Base-by-base conservation (phyloP, 1,284 basidiomycete genomes). In the Tranzscheliella williamsii region DNA sequence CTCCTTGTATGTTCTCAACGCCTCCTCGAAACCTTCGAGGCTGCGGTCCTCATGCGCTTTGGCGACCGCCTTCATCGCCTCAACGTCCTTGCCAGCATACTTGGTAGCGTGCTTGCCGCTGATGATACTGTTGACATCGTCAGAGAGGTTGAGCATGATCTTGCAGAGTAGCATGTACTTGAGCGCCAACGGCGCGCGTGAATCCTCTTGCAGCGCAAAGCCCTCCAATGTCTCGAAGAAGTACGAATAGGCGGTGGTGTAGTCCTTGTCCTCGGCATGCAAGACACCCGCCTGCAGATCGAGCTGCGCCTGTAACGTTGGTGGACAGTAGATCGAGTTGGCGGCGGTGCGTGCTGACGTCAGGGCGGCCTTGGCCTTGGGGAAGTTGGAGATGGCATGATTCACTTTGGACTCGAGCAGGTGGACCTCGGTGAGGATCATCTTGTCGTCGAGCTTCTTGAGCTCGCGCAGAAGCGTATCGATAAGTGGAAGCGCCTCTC, bases 141-240 rank as follows among this genome's bases (percentile, higher is more conserved):
- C 92, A 0, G 92, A 87, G 70, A 93, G 78, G 72, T 92, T 92
- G 70, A 97, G 83, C 94, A 98, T 98, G 75, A 97, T 88, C 79
- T 97, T 97, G 80, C 94, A 97, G 37, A 97, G 80, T 12, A 97
- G 82, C 92, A 97, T 95, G 80, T 97, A 97, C 80, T 97, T 97
- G 63, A 98, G 82, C 9, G 91, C 91, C 4, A 84, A 84, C n/a
- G 94, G 81, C 1, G 92, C 85, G 68, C 66, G 80, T 20, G 78
- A 64, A 51, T 83, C 81, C 38, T 83, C 82, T 23, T 81, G 78
- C 27, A 80, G 75, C 2, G 88, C 86, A 57, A 90, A 87, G 2
- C 90, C 91, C 70, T 98, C 94, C 64, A 97, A 94, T 2, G 91
- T 88, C 79, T 98, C 94, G 69, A 91, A 93, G 80, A 97, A 97